phyloP scores from a whole-genome alignment of 768 basidiomycete genomes.

The Rickenella mellea region DNA sequence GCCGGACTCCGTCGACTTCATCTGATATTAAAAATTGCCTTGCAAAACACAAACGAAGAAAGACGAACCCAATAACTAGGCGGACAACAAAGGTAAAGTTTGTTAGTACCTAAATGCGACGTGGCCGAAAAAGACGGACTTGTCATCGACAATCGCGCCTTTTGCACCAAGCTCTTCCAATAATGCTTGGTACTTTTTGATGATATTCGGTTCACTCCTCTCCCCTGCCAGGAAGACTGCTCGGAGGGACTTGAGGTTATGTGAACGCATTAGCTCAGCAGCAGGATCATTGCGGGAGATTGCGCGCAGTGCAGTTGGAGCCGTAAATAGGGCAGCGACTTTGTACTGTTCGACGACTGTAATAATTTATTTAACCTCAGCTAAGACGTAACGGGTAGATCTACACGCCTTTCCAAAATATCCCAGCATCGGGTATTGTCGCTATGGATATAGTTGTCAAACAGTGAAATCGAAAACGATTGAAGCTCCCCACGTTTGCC shows the following conservation, averaged over 20 bases:
- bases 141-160: not conserved
- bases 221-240: not conserved
- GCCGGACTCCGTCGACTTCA: not conserved
- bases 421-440: not conserved
- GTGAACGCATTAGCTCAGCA: not conserved
- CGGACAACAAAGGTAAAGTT: not conserved
- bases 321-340: not conserved
- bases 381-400: not conserved
- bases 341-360: not conserved
- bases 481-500: not conserved
- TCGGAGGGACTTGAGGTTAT: not conserved
- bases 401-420: not conserved
- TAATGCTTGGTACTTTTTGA: not conserved
- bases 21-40: not conserved
- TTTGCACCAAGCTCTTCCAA: not conserved
- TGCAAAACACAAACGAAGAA: not conserved
- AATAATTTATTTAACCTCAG: not conserved
- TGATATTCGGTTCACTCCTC: not conserved
- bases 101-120: not conserved
- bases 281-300: not conserved
- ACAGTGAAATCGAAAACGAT: too few species aligned
- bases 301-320: not conserved
- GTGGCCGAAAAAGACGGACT: not conserved
- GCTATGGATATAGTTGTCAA: too few species aligned
- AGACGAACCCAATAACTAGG: not conserved